Conservation (phyloP, 768 basidiomycete species). For the Naganishia vaughanmartiniae region DNA sequence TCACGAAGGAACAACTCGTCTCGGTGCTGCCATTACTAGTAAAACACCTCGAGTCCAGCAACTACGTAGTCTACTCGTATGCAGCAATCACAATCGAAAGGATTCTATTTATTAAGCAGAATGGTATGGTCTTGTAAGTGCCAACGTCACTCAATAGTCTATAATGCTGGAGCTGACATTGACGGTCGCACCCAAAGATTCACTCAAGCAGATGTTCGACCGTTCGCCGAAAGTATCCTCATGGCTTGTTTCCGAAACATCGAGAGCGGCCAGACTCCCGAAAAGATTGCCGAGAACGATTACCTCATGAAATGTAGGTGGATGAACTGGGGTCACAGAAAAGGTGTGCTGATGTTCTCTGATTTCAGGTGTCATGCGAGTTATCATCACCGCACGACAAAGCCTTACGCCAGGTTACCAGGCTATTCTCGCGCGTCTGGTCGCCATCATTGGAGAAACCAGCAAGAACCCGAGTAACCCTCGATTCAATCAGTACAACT, state of each 20-base stretch:
- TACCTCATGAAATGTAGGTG: constrained; percentile 91
- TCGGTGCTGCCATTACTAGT: constrained; percentile 84
- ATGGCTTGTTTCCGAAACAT: constrained; percentile 72
- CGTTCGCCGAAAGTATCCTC: constrained; percentile 69
- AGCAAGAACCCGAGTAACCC: constrained; percentile 97
- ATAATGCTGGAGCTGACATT: neutral
- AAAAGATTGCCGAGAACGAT: constrained; percentile 95
- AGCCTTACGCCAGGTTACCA: constrained; percentile 68
- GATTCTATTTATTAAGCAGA: constrained; percentile 83
- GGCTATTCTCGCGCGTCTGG: constrained; percentile 67
- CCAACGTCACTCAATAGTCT: neutral
- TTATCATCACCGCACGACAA: constrained; percentile 83
- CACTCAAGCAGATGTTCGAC: constrained; percentile 78
- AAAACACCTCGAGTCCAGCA: constrained; percentile 73
- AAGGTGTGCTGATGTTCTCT: neutral
- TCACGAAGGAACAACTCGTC: constrained; percentile 89
- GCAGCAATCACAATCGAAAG: constrained; percentile 98
- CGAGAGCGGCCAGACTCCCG: constrained; percentile 71
- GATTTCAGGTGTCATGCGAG: constrained; percentile 79
- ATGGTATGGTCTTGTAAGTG: constrained; percentile 68
- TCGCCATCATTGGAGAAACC: constrained; percentile 78
- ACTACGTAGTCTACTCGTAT: constrained; percentile 92
- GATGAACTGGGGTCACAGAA: neutral
- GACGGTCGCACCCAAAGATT: constrained; percentile 60
- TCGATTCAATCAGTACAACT: constrained; percentile 94